Base-by-base conservation (phyloP, 1,284 basidiomycete species). In the Moesziomyces antarcticus region DNA sequence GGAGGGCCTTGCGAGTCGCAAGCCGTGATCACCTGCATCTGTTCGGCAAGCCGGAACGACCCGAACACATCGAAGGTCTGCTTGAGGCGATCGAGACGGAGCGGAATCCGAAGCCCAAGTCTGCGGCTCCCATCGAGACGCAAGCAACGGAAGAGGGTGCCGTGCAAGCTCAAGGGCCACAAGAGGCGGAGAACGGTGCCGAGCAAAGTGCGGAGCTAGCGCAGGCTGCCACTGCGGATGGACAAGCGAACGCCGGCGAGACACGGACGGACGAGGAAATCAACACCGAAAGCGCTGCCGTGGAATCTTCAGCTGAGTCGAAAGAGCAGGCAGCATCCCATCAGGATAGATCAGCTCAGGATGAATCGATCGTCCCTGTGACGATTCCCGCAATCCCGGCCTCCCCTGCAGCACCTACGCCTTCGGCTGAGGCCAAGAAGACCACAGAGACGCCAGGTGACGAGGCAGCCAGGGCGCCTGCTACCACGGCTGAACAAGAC, bases 1-100 rank as follows among this genome's bases (percentile, higher is more conserved):
- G 79, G 79, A 68, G 79, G 20, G 77, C 79, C 11, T 48, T 81
- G 44, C 70, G 79, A 8, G 63, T 75, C 8, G 75, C 72, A 1
- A 72, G 62, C 33, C 55, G 50, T 3, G 62, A 70, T 18, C 64
- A 71, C 13, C 42, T 81, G 46, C 75, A 76, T 43, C 53, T 81
- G 24, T 69, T 81, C 27, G 62, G 63, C 16, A 59, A 64, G 45
- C 71, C 66, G 35, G 47, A 63, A 20, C 60, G 65, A 43, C 64
- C 72, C 6, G 79, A 79, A 27, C 62, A 81, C 50, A 62, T 80
- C 25, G 52, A 54, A 1, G 63, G 54, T 4, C 44, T 79, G 45
- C 52, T 79, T 21, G 44, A 71, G 27, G 74, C 64, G 25, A 75
- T 79, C 48, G 59, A 70, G 6, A 59, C 70, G 30, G 72, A 74